Evolutionary conservation across 768 basidiomycete species (phyloP), one percentile per base, ranked within the genome.

Genomic region (Trametopsis cervina): DNA sequence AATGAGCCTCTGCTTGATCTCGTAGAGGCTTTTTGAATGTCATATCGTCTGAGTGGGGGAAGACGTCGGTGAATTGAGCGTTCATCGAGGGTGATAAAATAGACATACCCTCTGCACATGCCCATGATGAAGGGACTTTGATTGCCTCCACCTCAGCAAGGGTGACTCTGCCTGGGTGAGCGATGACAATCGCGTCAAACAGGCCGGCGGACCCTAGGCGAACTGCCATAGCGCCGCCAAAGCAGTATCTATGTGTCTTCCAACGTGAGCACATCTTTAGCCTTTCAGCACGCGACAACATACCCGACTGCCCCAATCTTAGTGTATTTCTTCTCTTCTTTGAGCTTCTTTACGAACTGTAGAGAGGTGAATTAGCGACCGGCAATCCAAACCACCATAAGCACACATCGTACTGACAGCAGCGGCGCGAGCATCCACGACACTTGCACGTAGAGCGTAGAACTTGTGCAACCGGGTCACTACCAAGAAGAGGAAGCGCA

Each of bases 31-130:
- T 42, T n/a, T 54, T 47, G 50, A 71, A 67, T 5, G 42, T 1
- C 37, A 50, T 40, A 44, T 72, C 72, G 36, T 71, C 69, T 73
- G 42, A 12, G 9, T 29, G 22, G 39, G 13, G 20, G 9, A 39
- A n/a, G n/a, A n/a, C n/a, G n/a, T n/a, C n/a, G n/a, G n/a, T n/a
- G n/a, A n/a, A n/a, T n/a, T n/a, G n/a, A n/a, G n/a, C n/a, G n/a
- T n/a, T n/a, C n/a, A n/a, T n/a, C n/a, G n/a, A n/a, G n/a, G n/a
- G n/a, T n/a, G n/a, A n/a, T n/a, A n/a, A n/a, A n/a, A n/a, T n/a
- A n/a, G n/a, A n/a, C 33, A 35, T n/a, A 35, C 33, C 33, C 17
- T 35, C 33, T 10, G 33, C 33, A 17, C 33, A 35, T 35, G 33
- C 33, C 33, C 33, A 35, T n/a, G 33, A 10, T 35, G 33, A 10